Evolutionary conservation across 1,284 basidiomycete species (phyloP).

Genomic region (Ustilago loliicola): DNA sequence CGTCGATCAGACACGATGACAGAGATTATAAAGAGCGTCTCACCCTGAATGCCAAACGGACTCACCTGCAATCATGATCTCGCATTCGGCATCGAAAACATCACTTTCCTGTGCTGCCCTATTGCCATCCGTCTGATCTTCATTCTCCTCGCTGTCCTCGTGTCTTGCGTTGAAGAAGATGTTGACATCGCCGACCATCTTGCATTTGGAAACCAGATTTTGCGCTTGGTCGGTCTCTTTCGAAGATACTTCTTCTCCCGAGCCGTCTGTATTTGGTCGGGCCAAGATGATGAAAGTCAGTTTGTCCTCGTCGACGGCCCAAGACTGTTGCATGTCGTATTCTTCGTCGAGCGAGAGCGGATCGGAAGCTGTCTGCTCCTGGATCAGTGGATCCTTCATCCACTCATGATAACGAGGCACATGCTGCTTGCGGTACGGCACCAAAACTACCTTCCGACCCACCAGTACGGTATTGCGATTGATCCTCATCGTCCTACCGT

Average conservation of each 20-base stretch:
- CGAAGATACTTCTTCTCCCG: not conserved
- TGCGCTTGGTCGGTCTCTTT: constrained; percentile 16
- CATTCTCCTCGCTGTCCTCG: constrained; percentile 68
- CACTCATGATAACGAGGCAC: constrained; percentile 80
- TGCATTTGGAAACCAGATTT: constrained; percentile 47
- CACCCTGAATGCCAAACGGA: not conserved
- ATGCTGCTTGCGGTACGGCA: constrained; percentile 76
- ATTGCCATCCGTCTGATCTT: not conserved
- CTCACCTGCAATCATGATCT: constrained; percentile 86
- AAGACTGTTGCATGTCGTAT: constrained; percentile 90
- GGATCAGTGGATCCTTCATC: constrained; percentile 85
- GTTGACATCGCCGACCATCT: constrained; percentile 94
- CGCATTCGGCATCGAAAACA: constrained; percentile 76
- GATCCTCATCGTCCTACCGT: constrained; percentile 74
- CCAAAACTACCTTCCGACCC: constrained; percentile 77
- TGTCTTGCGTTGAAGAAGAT: constrained; percentile 76
- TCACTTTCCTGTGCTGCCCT: not conserved
- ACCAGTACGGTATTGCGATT: constrained; percentile 78
- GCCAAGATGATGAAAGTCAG: constrained; percentile 89
- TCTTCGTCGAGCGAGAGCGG: constrained; percentile 85
- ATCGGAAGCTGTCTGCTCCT: constrained; percentile 87
- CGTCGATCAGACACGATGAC: not conserved
- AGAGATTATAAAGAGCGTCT: not conserved
- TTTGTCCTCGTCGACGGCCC: constrained; percentile 90
- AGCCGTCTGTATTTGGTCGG: not conserved